These are phyloP conservation scores for Arxiozyma slooffiae DNA, from an alignment of 1,139 yeast species.

Conservation along the genomic window DNA sequence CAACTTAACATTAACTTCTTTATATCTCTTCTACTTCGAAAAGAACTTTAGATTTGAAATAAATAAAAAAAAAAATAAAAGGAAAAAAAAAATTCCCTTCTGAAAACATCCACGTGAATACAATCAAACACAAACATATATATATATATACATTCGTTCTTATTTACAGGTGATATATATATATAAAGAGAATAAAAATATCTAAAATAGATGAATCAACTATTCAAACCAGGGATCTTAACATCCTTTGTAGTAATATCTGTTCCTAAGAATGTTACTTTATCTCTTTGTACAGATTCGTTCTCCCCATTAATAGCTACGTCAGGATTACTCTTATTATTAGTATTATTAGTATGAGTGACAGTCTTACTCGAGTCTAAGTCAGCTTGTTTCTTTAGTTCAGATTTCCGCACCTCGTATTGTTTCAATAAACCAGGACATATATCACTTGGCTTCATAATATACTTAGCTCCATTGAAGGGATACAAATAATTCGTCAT, in stretches of 20 bases:
- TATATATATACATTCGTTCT: too few species aligned
- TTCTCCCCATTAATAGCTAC: not conserved
- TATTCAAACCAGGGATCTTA: conserved; percentile 3
- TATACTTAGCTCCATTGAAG: conserved; percentile 62
- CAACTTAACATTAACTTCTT: too few species aligned
- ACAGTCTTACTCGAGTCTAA: not conserved
- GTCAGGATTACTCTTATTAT: conserved; percentile 4
- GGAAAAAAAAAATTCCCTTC: too few species aligned
- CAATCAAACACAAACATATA: too few species aligned
- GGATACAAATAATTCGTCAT: conserved; percentile 76
- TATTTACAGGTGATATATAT: too few species aligned
- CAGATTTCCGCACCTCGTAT: conserved; percentile 6
- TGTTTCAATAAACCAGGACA: too few species aligned
- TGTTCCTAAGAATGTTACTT: not conserved
- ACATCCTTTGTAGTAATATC: conserved; percentile 2
- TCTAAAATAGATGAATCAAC: too few species aligned
- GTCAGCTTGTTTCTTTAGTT: conserved; percentile 4
- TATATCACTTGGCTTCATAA: conserved; percentile 22
- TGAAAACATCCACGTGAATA: too few species aligned
- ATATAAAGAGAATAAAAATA: too few species aligned
- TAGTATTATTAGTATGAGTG: not conserved
- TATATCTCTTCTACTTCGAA: too few species aligned
- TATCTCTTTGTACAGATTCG: not conserved
- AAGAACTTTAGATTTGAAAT: too few species aligned
- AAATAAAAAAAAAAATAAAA: too few species aligned